These are phyloP conservation scores for Monilinia fructicola DNA, from an alignment of 2,329 filamentous ascomycete genomes.

Conservation along the genomic window DNA sequence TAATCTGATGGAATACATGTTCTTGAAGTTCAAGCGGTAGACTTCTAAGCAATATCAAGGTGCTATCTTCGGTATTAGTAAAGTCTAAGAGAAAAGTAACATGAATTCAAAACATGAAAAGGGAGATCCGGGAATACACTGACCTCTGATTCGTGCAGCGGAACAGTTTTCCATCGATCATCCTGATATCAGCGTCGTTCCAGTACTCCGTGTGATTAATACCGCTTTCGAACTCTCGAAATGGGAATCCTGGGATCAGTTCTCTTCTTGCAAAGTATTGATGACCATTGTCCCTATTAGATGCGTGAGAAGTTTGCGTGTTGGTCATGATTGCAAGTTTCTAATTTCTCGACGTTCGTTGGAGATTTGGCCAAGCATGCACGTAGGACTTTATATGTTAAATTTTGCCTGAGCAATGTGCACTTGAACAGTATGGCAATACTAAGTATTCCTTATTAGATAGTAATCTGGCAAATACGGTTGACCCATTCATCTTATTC, in stretches of 20 bases:
- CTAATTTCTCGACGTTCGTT: neutral
- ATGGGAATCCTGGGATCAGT: neutral
- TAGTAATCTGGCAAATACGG: neutral
- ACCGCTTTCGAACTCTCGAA: neutral
- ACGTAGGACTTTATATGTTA: neutral
- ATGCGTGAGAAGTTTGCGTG: neutral
- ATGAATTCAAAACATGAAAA: neutral
- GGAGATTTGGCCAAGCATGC: neutral
- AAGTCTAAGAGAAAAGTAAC: no score
- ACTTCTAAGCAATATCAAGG: neutral
- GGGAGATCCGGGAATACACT: neutral
- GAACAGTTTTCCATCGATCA: neutral
- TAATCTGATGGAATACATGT: neutral
- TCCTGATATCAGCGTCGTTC: neutral
- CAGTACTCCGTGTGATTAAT: neutral
- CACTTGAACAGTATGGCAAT: neutral
- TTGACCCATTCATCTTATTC: no score
- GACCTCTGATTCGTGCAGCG: neutral
- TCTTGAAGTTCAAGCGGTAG: neutral
- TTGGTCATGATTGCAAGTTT: neutral
- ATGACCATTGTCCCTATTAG: neutral
- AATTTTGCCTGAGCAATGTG: neutral
- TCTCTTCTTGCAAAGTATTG: neutral
- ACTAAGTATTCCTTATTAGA: neutral
- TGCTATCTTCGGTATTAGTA: neutral